phyloP scores from a whole-genome alignment of 805 yeast genomes.

The Candida yuanshanica region DNA sequence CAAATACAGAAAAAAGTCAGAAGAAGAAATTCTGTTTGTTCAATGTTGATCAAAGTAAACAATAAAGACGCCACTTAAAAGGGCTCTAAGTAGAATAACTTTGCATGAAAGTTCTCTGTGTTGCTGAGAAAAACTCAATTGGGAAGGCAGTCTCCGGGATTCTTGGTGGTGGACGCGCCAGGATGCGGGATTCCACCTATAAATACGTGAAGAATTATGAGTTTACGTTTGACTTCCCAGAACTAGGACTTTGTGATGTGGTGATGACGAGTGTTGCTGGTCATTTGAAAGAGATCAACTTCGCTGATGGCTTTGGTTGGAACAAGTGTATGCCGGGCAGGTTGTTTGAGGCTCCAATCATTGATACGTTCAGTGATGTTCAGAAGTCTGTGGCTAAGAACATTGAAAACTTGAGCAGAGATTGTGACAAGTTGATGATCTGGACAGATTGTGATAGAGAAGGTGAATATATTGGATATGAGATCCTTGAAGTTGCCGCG shows the following conservation, averaged over 20 bases:
- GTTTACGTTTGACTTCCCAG: conserved; percentile 60
- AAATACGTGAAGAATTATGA: conserved; percentile 77
- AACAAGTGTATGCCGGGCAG: conserved; percentile 57
- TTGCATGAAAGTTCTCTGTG: conserved; percentile 87
- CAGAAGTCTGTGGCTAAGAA: conserved; percentile 53
- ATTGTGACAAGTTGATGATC: conserved; percentile 64
- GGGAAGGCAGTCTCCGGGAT: conserved; percentile 76
- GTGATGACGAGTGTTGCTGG: conserved; percentile 94
- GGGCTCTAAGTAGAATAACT: too few relatives aligned
- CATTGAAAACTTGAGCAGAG: conserved; percentile 58
- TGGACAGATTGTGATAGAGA: conserved; percentile 99
- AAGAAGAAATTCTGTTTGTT: too few relatives aligned
- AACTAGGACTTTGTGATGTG: conserved; percentile 62
- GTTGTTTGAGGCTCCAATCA: conserved; percentile 67
- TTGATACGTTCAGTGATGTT: conserved; percentile 33
- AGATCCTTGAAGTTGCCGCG: conserved; percentile 66
- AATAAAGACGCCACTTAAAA: too few relatives aligned
- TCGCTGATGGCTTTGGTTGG: conserved; percentile 59
- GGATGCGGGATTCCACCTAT: conserved; percentile 42
- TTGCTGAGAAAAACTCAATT: conserved; percentile 95
- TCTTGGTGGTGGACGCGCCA: conserved; percentile 65
- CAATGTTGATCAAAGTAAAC: too few relatives aligned
- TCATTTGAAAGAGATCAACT: conserved; percentile 65
- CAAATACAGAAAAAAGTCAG: too few relatives aligned
- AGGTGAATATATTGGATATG: conserved; percentile 90